A percentile compares a stretch with the other conserved stretches of the same genome.
Conservation (phyloP, 2,329 filamentous ascomycete genomes). For the Xylaria digitata region DNA sequence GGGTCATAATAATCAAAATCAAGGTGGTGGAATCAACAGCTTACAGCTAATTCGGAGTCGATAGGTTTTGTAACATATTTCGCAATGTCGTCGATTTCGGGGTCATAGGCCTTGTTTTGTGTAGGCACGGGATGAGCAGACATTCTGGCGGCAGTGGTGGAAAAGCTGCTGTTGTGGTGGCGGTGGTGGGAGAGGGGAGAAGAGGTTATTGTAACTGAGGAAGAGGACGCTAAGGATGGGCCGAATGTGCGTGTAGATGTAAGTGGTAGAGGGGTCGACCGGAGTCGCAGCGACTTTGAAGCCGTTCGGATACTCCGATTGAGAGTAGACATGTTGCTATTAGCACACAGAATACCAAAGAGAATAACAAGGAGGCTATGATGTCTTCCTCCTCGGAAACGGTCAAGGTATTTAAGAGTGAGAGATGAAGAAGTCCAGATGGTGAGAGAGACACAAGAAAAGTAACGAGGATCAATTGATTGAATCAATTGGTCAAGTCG, state of each 20-base stretch:
- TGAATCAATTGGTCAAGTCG: constrained; percentile 28
- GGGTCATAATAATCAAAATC: constrained; percentile 18
- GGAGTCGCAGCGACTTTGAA: constrained; percentile 64
- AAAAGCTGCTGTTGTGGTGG: constrained; percentile 56
- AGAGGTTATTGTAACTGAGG: constrained; percentile 49
- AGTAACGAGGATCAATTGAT: constrained; percentile 15
- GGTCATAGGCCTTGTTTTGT: constrained; percentile 76
- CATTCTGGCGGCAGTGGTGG: constrained; percentile 60
- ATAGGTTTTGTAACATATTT: constrained; percentile 92
- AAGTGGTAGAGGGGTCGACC: constrained; percentile 49
- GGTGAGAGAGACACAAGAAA: not conserved
- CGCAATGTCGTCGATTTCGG: constrained; percentile 95
- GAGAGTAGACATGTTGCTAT: constrained; percentile 62
- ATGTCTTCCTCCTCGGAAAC: no score
- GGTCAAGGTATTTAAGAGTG: not conserved
- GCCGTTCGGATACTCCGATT: constrained; percentile 66
- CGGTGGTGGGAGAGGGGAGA: constrained; percentile 49
- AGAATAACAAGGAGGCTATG: not conserved
- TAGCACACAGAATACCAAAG: not conserved
- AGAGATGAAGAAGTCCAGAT: not conserved
- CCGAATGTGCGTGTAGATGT: constrained; percentile 50
- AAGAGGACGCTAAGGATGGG: constrained; percentile 52
- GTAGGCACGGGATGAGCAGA: constrained; percentile 64
- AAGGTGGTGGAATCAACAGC: constrained; percentile 52
- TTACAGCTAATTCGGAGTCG: constrained; percentile 90